These are phyloP conservation scores for Globisporangium splendens DNA, from an alignment of 352 stramenopile genomes.

Conservation along the genomic window DNA sequence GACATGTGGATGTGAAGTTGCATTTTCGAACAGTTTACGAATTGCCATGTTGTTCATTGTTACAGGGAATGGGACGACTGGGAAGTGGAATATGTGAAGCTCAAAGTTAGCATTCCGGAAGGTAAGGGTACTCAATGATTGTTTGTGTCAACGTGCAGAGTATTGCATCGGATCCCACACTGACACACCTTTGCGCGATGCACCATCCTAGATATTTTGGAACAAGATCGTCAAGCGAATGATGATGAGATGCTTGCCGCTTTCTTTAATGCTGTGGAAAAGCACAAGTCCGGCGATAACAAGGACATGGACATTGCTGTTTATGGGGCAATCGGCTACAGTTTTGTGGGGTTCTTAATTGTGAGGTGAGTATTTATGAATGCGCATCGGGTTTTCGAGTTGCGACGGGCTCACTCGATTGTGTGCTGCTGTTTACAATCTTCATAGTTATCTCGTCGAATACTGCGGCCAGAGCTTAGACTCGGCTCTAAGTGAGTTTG, in stretches of 20 bases:
- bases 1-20: not conserved
- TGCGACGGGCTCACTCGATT: not conserved
- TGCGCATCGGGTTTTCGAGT: not conserved
- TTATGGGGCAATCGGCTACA: constrained; percentile 60
- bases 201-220: constrained; percentile 18
- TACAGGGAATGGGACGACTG: constrained; percentile 85
- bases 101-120: constrained; percentile 35
- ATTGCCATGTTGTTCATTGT: not conserved
- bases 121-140: constrained; percentile 17
- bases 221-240: constrained; percentile 28
- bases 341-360: constrained; percentile 71
- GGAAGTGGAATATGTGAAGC: constrained; percentile 83
- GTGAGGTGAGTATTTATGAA: constrained; percentile 38
- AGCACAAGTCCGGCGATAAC: constrained; percentile 53
- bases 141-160: not conserved
- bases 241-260: constrained; percentile 53
- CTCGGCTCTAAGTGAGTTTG: constrained; percentile 64
- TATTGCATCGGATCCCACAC: constrained; percentile 1
- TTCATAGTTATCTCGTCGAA: constrained; percentile 68
- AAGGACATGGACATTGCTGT: constrained; percentile 81
- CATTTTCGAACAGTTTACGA: not conserved
- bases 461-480: constrained; percentile 57
- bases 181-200: not conserved
- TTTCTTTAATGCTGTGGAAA: constrained; percentile 57
- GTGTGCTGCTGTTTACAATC: constrained; percentile 4